Evolutionary conservation across 441 rosid genomes (phyloP), one percentile per base, ranked within the genome.

Genomic region (Adansonia grandidieri): DNA sequence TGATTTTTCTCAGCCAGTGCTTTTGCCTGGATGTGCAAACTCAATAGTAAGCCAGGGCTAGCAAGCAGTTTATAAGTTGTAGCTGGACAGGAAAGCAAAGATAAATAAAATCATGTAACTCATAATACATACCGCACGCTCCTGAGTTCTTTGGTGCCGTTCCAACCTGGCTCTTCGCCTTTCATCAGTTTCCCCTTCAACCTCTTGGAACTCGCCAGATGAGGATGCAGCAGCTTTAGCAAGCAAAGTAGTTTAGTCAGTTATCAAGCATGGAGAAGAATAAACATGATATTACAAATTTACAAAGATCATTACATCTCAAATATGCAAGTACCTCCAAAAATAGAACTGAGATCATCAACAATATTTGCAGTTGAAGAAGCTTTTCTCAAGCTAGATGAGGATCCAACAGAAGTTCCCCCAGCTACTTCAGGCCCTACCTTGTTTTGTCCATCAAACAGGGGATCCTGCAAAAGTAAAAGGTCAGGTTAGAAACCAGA

Each of bases 111-210:
- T 72, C 64, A 65, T 69, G 15, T 19, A 37, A 75, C 44, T 67
- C 2, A 28, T 45, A 82, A 60, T 60, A 83, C 92, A 79, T 86
- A 96, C 99, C 81, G 98, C 97, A 8, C 99, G 94, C 87, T 96
- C 98, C 81, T 93, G 98, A 79, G 99, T 91, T 88, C 99, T 92
- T 80, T 92, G 99, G 50, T 89, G 98, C 78, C 98, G 97, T 67
- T 96, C 97, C 85, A 96, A 80, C 85, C 99, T 87, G 57, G 99
- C 97, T 80, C 89, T 90, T 53, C 97, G 87, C 83, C 99, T 90
- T 80, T 96, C 97, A 75, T 91, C 98, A 74, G 86, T 90, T 85
- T 96, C 99, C 78, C 98, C 98, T 57, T 91, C 97, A 76, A 96
- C 85, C 3, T 92, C 99, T 81, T 85, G 98, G 83, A 96, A 96